These are phyloP conservation scores for Eutrema heterophyllum DNA, from an alignment of 345 rosid species.

Conservation along the genomic window DNA sequence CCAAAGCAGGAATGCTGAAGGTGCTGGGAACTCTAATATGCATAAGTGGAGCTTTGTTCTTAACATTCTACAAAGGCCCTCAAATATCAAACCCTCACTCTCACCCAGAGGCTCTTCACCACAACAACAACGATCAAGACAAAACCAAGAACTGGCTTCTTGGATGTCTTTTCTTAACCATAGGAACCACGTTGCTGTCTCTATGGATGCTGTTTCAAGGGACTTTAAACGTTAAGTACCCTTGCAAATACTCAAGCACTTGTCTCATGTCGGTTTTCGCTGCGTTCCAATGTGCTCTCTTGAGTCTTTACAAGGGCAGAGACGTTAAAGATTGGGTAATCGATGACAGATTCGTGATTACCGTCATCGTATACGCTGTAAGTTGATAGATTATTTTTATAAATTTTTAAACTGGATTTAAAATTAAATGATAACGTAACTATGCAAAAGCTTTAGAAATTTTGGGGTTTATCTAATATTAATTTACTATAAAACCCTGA, in stretches of 20 bases:
- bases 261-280: constrained; percentile 57
- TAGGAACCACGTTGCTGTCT: constrained; percentile 48
- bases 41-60: constrained; percentile 49
- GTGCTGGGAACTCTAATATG: constrained; percentile 49
- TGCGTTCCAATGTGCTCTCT: constrained; percentile 49
- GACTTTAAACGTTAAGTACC: constrained; percentile 41
- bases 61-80: constrained; percentile 53
- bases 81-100: constrained; percentile 32
- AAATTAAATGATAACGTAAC: background rate
- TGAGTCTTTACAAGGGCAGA: constrained; percentile 38
- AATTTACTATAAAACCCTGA: background rate
- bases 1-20: constrained; percentile 47
- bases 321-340: constrained; percentile 43
- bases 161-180: constrained; percentile 40
- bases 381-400: constrained; percentile 7
- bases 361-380: constrained; percentile 47
- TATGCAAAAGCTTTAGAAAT: background rate
- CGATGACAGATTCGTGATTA: constrained; percentile 38
- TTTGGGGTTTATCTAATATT: background rate
- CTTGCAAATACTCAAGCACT: constrained; percentile 61
- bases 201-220: constrained; percentile 59
- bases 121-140: background rate
- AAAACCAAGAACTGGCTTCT: constrained; percentile 38
- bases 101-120: background rate
- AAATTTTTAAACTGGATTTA: background rate